Percentiles rank a stretch among this genome's conserved stretches.
These are phyloP conservation scores for Candolleomyces eurysporus DNA, from an alignment of 768 basidiomycete species.

Conservation along the genomic window DNA sequence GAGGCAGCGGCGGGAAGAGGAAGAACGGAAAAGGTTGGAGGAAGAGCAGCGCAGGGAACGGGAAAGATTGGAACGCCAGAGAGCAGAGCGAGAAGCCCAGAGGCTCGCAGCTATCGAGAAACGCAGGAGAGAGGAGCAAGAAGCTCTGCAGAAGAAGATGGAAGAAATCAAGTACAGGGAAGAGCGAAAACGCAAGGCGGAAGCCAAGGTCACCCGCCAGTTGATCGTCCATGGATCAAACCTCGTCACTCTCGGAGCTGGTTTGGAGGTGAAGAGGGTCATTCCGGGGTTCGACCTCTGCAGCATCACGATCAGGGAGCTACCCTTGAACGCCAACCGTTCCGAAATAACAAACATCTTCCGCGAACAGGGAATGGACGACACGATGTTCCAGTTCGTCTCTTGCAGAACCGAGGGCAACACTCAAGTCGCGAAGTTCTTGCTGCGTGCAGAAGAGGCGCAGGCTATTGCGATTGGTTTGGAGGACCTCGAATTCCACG, in stretches of 20 bases:
- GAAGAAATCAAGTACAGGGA: not conserved
- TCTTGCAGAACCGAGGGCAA: conserved; percentile 21
- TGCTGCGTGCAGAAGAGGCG: conserved; percentile 41
- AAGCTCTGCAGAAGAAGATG: too few relatives aligned
- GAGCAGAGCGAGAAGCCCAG: not conserved
- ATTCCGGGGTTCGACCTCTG: conserved; percentile 16
- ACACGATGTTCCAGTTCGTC: conserved; percentile 1
- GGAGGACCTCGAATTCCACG: conserved; percentile 47
- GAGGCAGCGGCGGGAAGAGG: not conserved
- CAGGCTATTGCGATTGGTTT: conserved; percentile 39
- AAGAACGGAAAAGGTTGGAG: not conserved
- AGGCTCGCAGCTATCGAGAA: not conserved
- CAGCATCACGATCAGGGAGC: conserved; percentile 11
- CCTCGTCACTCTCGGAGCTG: conserved; percentile 22
- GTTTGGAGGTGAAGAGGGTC: not conserved
- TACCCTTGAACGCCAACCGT: conserved; percentile 10
- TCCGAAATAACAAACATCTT: conserved; percentile 14
- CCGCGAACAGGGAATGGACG: conserved; percentile 9
- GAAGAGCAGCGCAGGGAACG: not conserved
- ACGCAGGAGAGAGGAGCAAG: too few relatives aligned
- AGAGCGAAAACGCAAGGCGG: conserved; percentile 6
- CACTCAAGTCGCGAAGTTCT: conserved; percentile 37
- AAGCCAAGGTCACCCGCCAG: conserved; percentile 4
- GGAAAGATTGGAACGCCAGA: not conserved
- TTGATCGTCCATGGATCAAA: conserved; percentile 10